Evolutionary conservation across 139 green algal species (phyloP), one percentile per base, ranked within the genome.

Genomic region (Protoeuglena noctilucae): DNA sequence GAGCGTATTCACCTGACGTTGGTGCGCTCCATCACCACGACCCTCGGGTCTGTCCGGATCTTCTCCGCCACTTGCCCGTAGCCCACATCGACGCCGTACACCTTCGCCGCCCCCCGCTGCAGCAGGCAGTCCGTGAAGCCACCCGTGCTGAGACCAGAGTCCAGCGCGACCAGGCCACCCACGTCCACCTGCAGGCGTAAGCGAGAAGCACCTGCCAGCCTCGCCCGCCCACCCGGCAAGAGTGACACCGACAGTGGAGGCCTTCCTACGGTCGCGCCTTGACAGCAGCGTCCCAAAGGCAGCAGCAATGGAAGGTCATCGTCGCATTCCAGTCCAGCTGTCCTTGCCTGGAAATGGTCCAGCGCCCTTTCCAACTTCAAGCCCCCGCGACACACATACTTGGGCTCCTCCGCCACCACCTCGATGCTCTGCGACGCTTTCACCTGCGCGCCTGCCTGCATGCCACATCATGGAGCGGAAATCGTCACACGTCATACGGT

Each of bases 61-160:
- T 67, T 74, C 40, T 95, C 85, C 22, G 73, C 71, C 27, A 97
- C 82, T 66, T 94, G 77, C 16, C 84, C 89, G 56, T 95, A 89
- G 0, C 88, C 90, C 4, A 98, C 90, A 60, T 98, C 90, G 5
- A 98, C 72, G 27, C 90, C 90, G 65, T 88, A 85, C 48, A 97
- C 90, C 5, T 51, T 57, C 0, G 50, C 51, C 0, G 81, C 82
- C 3, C 90, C 90, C 3, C 63, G 50, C 74, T 98, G 88, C 63
- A 97, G 74, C 57, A 96, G 65, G 73, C 88, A 96, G 68, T 98
- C 88, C 39, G 88, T 85, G 69, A 98, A 98, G 48, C 90, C 90
- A 16, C 90, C 90, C 1, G 90, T 98, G 12, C 84, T 95, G 27
- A 96, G 70, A 0, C 90, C 90, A 27, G 85, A 74, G n/a, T n/a